A percentile compares a stretch with the other conserved stretches of the same genome.
Evolutionary conservation across 1,284 basidiomycete genomes (phyloP).

Genomic region (Sanguinoderma infundibulare): DNA sequence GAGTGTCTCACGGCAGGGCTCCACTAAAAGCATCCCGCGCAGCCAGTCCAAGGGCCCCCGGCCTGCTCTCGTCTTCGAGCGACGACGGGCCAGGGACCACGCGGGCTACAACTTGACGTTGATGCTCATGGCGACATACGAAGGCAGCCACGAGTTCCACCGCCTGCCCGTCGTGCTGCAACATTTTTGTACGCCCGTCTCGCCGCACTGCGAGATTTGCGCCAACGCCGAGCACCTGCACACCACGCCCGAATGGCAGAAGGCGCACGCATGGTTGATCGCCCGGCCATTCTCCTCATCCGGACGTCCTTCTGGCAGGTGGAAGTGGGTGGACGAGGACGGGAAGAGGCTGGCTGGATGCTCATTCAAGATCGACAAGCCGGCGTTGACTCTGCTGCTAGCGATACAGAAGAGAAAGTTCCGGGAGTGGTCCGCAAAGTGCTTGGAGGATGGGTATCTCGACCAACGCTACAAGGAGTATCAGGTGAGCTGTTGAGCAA

Average conservation of each 20-base stretch:
- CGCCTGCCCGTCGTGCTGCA: conserved; percentile 2
- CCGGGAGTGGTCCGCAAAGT: neutral
- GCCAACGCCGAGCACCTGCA: conserved; percentile 1
- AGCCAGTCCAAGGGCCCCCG: neutral
- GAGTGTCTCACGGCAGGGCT: neutral
- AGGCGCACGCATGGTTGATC: conserved; percentile 3
- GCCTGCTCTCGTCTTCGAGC: neutral
- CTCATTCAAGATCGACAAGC: neutral
- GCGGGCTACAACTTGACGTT: neutral
- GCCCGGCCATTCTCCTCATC: neutral
- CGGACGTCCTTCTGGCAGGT: neutral
- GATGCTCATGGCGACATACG: neutral
- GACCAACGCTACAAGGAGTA: neutral
- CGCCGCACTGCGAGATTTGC: conserved; percentile 2
- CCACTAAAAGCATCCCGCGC: neutral
- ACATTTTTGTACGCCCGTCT: conserved; percentile 4
- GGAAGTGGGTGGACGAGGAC: neutral
- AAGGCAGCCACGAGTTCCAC: neutral
- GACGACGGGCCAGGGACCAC: neutral
- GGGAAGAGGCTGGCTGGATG: neutral
- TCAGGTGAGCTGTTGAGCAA: neutral
- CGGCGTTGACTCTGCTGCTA: neutral
- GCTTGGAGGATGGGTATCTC: neutral
- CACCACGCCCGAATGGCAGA: conserved; percentile 6
- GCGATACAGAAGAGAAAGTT: neutral